These are phyloP conservation scores for Lonicera japonica DNA, from an alignment of 129 eudicot species.

Conservation along the genomic window DNA sequence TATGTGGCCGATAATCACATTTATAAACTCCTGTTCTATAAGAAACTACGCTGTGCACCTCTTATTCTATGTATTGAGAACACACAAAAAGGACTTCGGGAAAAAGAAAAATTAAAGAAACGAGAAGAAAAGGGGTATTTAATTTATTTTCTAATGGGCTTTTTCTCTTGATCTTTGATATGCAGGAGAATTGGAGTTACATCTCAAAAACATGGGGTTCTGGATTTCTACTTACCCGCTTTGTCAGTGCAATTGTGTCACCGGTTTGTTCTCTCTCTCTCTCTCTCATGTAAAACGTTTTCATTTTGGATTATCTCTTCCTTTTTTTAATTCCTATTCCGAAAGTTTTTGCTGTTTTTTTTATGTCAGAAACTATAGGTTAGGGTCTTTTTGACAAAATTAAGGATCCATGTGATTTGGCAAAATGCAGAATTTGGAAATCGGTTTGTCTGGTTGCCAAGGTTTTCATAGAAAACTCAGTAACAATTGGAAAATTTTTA, in stretches of 20 bases:
- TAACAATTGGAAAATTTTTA: no score
- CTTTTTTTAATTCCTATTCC: no score
- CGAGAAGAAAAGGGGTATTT: neutral
- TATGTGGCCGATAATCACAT: neutral
- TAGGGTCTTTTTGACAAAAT: no score
- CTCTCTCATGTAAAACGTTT: no score
- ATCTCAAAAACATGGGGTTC: conserved; percentile 45
- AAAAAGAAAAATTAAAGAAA: no score
- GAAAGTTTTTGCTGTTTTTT: no score
- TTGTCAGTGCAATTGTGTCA: conserved; percentile 44
- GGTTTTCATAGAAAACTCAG: no score
- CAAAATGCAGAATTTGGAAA: no score
- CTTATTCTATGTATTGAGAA: neutral
- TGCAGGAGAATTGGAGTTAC: conserved; percentile 56
- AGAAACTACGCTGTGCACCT: neutral
- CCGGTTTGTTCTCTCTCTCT: conserved; percentile 32
- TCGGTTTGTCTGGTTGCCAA: no score
- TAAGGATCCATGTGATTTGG: no score
- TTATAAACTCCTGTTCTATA: neutral
- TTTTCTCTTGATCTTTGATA: neutral
- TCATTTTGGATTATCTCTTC: no score
- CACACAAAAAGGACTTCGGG: neutral
- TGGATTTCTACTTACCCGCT: conserved; percentile 43
- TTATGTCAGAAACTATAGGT: no score
- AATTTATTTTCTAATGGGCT: neutral